Evolutionary conservation across 1,139 yeast species (phyloP).

Genomic region (Spathaspora sp.): DNA sequence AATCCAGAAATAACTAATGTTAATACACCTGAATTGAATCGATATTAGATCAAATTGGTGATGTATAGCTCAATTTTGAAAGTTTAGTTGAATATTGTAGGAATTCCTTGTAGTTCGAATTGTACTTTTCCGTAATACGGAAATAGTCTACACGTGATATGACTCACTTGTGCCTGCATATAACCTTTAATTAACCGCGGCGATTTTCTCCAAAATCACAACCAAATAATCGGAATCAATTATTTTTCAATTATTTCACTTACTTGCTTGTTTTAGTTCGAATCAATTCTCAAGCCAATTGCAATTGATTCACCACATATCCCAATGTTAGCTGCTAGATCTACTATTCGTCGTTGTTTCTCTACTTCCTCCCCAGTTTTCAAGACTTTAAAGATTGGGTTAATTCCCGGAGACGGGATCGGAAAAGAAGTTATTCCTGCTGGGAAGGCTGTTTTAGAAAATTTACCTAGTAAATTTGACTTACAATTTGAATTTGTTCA

Average conservation of each 20-base stretch:
- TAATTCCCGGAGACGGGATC: conserved; percentile 98
- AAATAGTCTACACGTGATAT: conserved; percentile 3
- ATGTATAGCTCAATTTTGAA: too few species aligned
- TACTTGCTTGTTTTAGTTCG: background rate
- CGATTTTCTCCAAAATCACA: background rate
- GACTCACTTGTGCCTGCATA: conserved; percentile 3
- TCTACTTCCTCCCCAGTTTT: conserved; percentile 31
- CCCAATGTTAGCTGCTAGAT: conserved; percentile 23
- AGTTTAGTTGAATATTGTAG: too few species aligned
- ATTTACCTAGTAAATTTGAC: conserved; percentile 71
- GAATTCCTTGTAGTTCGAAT: too few species aligned
- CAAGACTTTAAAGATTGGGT: conserved; percentile 47
- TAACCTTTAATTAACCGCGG: background rate
- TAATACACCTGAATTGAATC: too few species aligned
- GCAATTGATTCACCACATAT: background rate
- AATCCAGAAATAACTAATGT: too few species aligned
- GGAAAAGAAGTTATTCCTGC: conserved; percentile 98
- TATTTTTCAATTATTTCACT: background rate
- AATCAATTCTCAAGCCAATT: conserved; percentile 1
- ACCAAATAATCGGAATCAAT: background rate
- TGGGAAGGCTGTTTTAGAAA: conserved; percentile 81
- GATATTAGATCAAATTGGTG: too few species aligned
- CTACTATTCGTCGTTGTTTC: conserved; percentile 33
- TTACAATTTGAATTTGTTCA: conserved; percentile 82
- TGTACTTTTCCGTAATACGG: background rate